Percentiles rank a stretch among this genome's conserved stretches.
These are phyloP conservation scores for Gamarada debralockiae DNA, from an alignment of 495 filamentous ascomycete species.

Conservation along the genomic window DNA sequence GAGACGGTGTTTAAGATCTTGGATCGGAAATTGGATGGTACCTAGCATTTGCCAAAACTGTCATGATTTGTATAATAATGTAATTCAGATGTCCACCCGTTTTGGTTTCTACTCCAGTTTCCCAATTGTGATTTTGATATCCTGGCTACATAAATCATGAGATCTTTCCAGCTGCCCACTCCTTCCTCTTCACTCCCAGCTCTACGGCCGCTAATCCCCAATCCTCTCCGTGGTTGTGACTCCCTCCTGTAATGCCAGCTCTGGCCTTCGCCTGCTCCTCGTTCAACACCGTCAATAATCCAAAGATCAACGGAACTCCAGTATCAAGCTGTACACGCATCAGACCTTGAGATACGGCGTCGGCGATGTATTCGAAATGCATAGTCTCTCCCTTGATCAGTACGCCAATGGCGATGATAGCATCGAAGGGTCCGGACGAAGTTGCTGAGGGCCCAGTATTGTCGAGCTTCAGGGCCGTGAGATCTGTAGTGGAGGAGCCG, in stretches of 20 bases:
- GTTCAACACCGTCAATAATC: conserved; percentile 80
- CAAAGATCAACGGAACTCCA: conserved; percentile 87
- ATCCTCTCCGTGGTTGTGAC: conserved; percentile 85
- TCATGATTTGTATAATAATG: conserved; percentile 18
- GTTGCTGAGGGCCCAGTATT: neutral
- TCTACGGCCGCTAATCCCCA: conserved; percentile 79
- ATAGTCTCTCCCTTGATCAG: conserved; percentile 98
- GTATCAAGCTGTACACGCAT: conserved; percentile 92
- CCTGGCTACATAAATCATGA: conserved; percentile 23
- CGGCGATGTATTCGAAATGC: conserved; percentile 76
- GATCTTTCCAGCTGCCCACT: conserved; percentile 63
- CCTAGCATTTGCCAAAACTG: neutral
- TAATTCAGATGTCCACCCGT: conserved; percentile 18
- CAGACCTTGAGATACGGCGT: conserved; percentile 76
- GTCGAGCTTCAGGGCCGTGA: conserved; percentile 31
- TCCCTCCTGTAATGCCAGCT: conserved; percentile 65
- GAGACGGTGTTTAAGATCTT: conserved; percentile 16
- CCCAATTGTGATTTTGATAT: conserved; percentile 3
- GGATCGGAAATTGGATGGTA: conserved; percentile 7
- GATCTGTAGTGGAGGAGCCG: conserved; percentile 59
- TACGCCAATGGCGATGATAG: conserved; percentile 91
- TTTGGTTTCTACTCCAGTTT: neutral
- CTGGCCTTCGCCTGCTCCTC: conserved; percentile 85
- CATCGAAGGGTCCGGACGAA: conserved; percentile 62
- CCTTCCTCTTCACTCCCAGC: conserved; percentile 64